Percentiles rank a stretch among this genome's conserved stretches.
Evolutionary conservation across 768 basidiomycete species (phyloP).

Genomic region (Termitomyces sp.): DNA sequence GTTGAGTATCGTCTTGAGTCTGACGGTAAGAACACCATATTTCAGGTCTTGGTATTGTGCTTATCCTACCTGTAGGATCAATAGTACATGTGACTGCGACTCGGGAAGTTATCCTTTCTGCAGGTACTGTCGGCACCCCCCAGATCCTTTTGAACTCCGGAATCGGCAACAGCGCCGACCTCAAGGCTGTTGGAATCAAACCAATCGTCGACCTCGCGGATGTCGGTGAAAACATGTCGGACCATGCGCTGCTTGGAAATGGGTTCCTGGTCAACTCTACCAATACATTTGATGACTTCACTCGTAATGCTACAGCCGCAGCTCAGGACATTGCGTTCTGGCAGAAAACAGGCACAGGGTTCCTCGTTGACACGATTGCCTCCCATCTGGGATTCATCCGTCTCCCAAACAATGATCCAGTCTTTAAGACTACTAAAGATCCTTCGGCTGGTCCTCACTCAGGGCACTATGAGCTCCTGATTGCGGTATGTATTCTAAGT

Average conservation of each 20-base stretch:
- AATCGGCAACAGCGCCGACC: conserved; percentile 20
- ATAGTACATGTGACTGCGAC: conserved; percentile 15
- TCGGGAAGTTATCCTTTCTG: conserved; percentile 32
- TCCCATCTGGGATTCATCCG: conserved; percentile 1
- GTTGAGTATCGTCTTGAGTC: conserved; percentile 12
- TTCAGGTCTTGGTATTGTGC: neutral
- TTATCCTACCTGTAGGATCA: conserved; percentile 6
- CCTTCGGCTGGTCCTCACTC: conserved; percentile 2
- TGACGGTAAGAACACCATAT: neutral
- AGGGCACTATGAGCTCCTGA: neutral
- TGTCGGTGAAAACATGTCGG: conserved; percentile 33
- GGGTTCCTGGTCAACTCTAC: neutral
- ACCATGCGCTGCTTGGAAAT: conserved; percentile 18
- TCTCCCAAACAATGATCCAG: neutral
- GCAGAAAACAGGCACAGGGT: neutral
- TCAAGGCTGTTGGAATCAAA: conserved; percentile 16
- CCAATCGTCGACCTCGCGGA: conserved; percentile 24
- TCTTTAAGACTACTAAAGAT: neutral
- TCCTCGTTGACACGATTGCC: neutral
- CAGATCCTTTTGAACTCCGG: conserved; percentile 27
- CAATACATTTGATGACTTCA: neutral
- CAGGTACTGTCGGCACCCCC: conserved; percentile 26
- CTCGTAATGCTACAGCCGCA: neutral
- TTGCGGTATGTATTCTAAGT: neutral
- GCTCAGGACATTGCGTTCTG: neutral